phyloP scores from a whole-genome alignment of 2,329 filamentous ascomycete species.

The Scytalidium lignicola region DNA sequence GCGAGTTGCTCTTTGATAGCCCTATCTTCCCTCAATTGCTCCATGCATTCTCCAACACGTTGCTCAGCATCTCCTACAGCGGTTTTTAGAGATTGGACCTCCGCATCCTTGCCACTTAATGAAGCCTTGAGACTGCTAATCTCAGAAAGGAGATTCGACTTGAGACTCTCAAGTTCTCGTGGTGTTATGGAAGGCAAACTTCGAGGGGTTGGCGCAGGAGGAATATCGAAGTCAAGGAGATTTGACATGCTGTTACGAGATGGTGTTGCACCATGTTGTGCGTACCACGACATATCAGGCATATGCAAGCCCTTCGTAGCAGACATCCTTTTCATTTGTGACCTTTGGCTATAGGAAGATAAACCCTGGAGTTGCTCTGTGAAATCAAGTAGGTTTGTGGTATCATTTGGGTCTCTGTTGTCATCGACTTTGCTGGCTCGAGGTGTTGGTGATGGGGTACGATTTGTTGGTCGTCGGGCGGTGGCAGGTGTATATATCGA shows the following conservation, averaged over 20 bases:
- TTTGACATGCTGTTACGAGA: conserved; percentile 48
- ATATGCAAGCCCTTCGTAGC: conserved; percentile 33
- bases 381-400: conserved; percentile 80
- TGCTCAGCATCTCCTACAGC: conserved; percentile 88
- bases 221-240: conserved; percentile 85
- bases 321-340: conserved; percentile 47
- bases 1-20: conserved; percentile 64
- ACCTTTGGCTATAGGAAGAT: conserved; percentile 34
- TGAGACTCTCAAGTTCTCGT: conserved; percentile 85
- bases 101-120: conserved; percentile 86
- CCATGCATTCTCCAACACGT: conserved; percentile 79
- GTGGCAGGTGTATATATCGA: conserved; percentile 24
- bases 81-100: conserved; percentile 80
- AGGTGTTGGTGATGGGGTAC: conserved; percentile 34
- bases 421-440: conserved; percentile 26
- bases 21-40: conserved; percentile 75
- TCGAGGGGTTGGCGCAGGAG: conserved; percentile 86
- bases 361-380: conserved; percentile 68
- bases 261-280: conserved; percentile 21
- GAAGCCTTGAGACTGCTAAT: conserved; percentile 93
- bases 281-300: conserved; percentile 18
- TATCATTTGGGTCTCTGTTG: conserved; percentile 41
- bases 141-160: conserved; percentile 84
- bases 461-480: conserved; percentile 17
- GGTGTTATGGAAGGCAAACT: conserved; percentile 88